These are phyloP conservation scores for Fusarium pseudocircinatum DNA, from an alignment of 2,329 filamentous ascomycete genomes.

Conservation along the genomic window DNA sequence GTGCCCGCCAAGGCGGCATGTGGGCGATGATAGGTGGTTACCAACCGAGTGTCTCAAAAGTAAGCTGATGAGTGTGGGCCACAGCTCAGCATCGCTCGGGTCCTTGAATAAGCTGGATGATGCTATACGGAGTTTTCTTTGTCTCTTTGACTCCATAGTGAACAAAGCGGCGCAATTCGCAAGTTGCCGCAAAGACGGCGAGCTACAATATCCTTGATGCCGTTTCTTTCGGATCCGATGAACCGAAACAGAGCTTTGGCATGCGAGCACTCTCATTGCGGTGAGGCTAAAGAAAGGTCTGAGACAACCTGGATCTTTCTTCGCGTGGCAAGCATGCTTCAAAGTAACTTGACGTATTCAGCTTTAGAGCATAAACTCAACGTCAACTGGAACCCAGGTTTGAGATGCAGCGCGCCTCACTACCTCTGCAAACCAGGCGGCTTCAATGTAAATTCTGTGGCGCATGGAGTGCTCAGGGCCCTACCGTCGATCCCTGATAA, in stretches of 20 bases:
- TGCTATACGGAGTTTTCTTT: conserved; percentile 30
- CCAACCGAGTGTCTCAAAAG: conserved; percentile 13
- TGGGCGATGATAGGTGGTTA: not conserved
- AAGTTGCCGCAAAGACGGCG: conserved; percentile 14
- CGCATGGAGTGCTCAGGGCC: conserved; percentile 17
- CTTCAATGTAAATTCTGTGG: conserved; percentile 7
- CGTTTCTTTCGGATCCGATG: not conserved
- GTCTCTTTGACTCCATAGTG: conserved; percentile 15
- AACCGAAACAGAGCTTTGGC: conserved; percentile 11
- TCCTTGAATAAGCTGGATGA: conserved; percentile 1
- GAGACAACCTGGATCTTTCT: not conserved
- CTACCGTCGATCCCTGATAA: conserved; percentile 24
- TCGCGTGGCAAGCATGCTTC: not conserved
- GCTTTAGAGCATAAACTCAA: not conserved
- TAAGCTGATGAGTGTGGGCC: not conserved
- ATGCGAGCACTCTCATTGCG: conserved; percentile 2
- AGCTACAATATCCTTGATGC: not conserved
- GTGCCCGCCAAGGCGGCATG: not conserved
- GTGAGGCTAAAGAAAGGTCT: conserved; percentile 12
- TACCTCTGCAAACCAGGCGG: not conserved
- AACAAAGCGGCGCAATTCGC: conserved; percentile 2
- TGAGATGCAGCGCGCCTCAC: conserved; percentile 8
- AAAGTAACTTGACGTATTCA: not conserved
- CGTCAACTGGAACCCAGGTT: not conserved
- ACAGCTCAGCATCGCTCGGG: not conserved